A percentile compares a stretch with the other conserved stretches of the same genome.
These are phyloP conservation scores for Mycosphaerella arachidis DNA, from an alignment of 2,329 filamentous ascomycete species.

Conservation along the genomic window DNA sequence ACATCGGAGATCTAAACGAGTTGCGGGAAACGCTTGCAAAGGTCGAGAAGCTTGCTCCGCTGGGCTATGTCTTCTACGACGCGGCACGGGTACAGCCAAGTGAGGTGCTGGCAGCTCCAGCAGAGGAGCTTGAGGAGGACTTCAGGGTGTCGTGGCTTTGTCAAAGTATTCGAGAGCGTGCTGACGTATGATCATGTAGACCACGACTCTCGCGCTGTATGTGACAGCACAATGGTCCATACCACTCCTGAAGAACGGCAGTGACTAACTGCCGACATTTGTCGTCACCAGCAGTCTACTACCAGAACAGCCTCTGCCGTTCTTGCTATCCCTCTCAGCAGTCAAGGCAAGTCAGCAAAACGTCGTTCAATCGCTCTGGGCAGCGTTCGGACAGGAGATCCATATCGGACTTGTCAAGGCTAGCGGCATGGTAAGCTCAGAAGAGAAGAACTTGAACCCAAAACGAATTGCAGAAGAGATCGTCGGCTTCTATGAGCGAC, in stretches of 20 bases:
- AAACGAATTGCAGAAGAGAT: constrained; percentile 5
- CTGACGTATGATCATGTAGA: neutral
- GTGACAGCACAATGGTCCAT: constrained; percentile 12
- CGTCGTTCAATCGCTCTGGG: constrained; percentile 6
- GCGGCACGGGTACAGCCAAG: constrained; percentile 9
- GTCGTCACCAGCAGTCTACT: constrained; percentile 12
- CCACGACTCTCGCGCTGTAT: constrained; percentile 10
- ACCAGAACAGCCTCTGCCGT: constrained; percentile 6
- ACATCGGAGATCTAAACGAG: constrained; percentile 8
- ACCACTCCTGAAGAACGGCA: constrained; percentile 3
- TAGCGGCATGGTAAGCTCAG: constrained; percentile 1
- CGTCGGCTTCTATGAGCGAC: constrained; percentile 7
- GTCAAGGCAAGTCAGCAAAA: constrained; percentile 14
- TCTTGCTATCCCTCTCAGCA: constrained; percentile 9
- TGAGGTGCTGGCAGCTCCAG: constrained; percentile 7
- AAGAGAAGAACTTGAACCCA: constrained; percentile 6
- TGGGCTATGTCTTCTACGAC: constrained; percentile 15
- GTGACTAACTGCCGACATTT: neutral
- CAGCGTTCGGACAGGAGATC: constrained; percentile 7
- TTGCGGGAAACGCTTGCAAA: constrained; percentile 7
- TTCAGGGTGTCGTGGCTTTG: constrained; percentile 1
- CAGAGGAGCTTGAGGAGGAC: constrained; percentile 15
- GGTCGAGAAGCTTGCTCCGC: constrained; percentile 8
- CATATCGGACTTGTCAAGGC: constrained; percentile 12
- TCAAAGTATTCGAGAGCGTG: neutral